Conservation (phyloP, 225 moss, liverwort and hornwort genomes). For the Polytrichum formosum region DNA sequence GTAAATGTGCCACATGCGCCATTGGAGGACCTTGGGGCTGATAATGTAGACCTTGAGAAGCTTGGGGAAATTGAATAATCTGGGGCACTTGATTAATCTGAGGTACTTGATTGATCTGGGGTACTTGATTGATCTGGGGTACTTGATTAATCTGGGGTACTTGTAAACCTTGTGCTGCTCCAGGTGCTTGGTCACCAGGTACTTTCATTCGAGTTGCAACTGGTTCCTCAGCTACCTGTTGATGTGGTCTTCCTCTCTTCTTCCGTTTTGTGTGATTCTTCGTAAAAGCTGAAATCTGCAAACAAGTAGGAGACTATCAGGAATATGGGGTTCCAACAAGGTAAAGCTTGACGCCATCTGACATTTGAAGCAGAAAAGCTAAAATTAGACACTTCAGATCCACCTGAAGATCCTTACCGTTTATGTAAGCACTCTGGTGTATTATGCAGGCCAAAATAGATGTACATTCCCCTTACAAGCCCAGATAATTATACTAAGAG, state of each 20-base stretch:
- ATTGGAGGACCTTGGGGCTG: constrained; percentile 9
- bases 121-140: not conserved
- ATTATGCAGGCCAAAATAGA: no score
- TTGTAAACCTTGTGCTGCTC: constrained; percentile 18
- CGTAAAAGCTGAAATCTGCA: constrained; percentile 36
- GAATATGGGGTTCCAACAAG: not conserved
- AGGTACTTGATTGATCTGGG: not conserved
- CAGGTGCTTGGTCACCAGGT: constrained; percentile 26
- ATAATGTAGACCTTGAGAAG: constrained; percentile 1
- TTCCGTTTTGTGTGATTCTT: constrained; percentile 39
- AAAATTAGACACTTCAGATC: no score
- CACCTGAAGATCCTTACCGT: no score
- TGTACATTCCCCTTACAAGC: no score
- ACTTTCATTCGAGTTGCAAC: constrained; percentile 41
- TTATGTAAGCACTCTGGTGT: no score
- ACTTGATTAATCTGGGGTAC: constrained; percentile 12
- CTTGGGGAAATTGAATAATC: constrained; percentile 1
- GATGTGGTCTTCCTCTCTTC: constrained; percentile 37
- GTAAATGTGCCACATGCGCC: constrained; percentile 19
- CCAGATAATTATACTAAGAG: no score
- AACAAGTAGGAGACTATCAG: not conserved
- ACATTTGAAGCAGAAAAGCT: no score
- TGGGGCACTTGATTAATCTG: constrained; percentile 3
- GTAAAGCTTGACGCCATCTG: no score
- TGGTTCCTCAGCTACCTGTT: constrained; percentile 37